Conservation (phyloP, 768 basidiomycete species). For the Amanita inopinata region DNA sequence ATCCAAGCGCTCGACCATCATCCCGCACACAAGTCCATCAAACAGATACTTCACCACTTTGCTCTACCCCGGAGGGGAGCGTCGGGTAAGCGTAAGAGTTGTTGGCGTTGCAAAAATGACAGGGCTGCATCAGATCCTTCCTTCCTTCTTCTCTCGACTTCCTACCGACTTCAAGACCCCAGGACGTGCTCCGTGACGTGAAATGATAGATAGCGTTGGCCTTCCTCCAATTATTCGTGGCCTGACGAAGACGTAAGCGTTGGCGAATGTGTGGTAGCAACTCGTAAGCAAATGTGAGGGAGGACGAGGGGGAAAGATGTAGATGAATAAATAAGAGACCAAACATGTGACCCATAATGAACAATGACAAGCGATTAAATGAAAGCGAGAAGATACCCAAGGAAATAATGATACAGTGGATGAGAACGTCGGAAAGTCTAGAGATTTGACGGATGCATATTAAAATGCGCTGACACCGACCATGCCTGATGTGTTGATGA, state of each 20-base stretch:
- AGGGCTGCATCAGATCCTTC: conserved; percentile 8
- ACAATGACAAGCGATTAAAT: conserved; percentile 4
- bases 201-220: neutral
- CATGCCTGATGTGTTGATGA: neutral
- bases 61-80: conserved; percentile 10
- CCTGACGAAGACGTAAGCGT: neutral
- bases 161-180: conserved; percentile 4
- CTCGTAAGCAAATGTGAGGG: neutral
- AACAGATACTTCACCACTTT: neutral
- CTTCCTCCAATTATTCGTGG: neutral
- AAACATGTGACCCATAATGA: neutral
- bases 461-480: conserved; percentile 7
- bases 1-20: conserved; percentile 8
- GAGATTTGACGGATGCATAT: neutral
- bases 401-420: conserved; percentile 2
- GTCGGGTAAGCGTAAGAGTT: neutral
- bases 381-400: neutral
- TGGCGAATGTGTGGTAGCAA: neutral
- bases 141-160: conserved; percentile 9
- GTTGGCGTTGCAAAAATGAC: conserved; percentile 1
- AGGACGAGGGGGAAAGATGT: conserved; percentile 1
- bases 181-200: neutral
- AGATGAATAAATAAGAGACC: conserved; percentile 3
- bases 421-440: neutral
- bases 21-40: conserved; percentile 5